Conservation (phyloP, 2,329 filamentous ascomycete species). For the Leptographium procerum region DNA sequence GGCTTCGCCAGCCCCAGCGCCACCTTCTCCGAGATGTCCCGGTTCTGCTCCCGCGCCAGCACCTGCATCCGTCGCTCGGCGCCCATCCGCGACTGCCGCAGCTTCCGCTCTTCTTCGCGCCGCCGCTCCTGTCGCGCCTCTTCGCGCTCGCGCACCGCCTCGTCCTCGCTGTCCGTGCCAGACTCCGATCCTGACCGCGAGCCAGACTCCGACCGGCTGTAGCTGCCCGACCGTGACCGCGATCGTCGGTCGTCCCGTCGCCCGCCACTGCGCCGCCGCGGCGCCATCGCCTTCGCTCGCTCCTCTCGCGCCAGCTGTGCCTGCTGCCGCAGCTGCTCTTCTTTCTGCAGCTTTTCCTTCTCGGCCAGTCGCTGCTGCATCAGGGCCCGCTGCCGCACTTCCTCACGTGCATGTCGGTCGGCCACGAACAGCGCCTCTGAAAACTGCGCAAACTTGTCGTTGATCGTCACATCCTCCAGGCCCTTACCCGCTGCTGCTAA, state of each 20-base stretch:
- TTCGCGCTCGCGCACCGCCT: slow-evolving; percentile 64
- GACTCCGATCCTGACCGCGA: slow-evolving; percentile 32
- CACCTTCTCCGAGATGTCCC: slow-evolving; percentile 95
- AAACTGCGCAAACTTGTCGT: slow-evolving; percentile 96
- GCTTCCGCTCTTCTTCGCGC: slow-evolving; percentile 75
- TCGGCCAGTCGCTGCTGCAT: slow-evolving; percentile 97
- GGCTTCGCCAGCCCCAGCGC: slow-evolving; percentile 90
- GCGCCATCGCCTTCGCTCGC: slow-evolving; percentile 38
- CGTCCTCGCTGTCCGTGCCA: slow-evolving; percentile 47
- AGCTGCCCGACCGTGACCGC: slow-evolving; percentile 26
- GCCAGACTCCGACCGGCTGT: slow-evolving; percentile 22
- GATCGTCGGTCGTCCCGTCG: slow-evolving; percentile 15
- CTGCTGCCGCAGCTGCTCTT: slow-evolving; percentile 77
- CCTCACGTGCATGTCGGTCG: slow-evolving; percentile 87
- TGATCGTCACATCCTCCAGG: slow-evolving; percentile 88
- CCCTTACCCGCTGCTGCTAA: slow-evolving; percentile 87
- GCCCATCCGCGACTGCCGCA: slow-evolving; percentile 92
- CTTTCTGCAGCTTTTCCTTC: slow-evolving; percentile 90
- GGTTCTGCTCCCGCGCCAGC: slow-evolving; percentile 88
- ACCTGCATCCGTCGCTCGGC: slow-evolving; percentile 83
- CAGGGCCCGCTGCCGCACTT: slow-evolving; percentile 79
- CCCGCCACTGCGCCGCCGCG: slow-evolving; percentile 13
- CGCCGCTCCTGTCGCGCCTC: slow-evolving; percentile 65
- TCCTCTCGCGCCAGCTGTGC: slow-evolving; percentile 90
- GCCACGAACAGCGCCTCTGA: slow-evolving; percentile 90